Evolutionary conservation across 352 stramenopile genomes (phyloP), one percentile per base, ranked within the genome.

Genomic region (Pythium folliculosum): DNA sequence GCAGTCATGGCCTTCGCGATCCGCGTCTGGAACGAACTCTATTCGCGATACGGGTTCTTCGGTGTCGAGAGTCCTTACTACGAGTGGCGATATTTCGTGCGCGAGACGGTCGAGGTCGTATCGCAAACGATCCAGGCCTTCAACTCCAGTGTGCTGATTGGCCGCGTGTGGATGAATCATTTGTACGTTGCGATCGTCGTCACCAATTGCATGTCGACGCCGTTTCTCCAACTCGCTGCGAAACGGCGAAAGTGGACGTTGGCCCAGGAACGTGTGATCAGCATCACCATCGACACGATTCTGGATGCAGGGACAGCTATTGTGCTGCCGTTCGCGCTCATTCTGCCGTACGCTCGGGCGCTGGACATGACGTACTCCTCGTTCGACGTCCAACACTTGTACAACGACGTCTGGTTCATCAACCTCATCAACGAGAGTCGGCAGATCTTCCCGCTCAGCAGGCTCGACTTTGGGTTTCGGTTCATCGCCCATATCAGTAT

Each of bases 61-160:
- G 71, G 70, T 6, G 56, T 80, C n/a, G 69, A 78, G 14, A 80
- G 60, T 61, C 60, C 73, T 17, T 60, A 65, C 35, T 82, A 70
- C 47, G 48, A 70, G 22, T 44, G 22, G 9, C 52, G 71, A 0
- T 87, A 83, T 23, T 53, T 71, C 0, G 17, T 49, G 17, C 60
- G 50, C 27, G 70, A 76, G 38, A 21, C 48, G 1, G 16, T 61
- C 19, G 66, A 74, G 55, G 60, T 71, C 32, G 58, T 65, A 0
- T 51, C 57, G 12, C 60, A 77, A 25, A 53, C 53, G 1, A 52
- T 63, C 19, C 62, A 74, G 56, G 66, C 62, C 10, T 43, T 63
- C 22, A 51, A 51, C 16, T 70, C 54, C 1, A 74, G 71, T 35
- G 22, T 30, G 14, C 22, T 65, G 5, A 60, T 25, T 10, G 30